Conservation (phyloP, 495 filamentous ascomycete genomes). For the Aspergillus panamensis region DNA sequence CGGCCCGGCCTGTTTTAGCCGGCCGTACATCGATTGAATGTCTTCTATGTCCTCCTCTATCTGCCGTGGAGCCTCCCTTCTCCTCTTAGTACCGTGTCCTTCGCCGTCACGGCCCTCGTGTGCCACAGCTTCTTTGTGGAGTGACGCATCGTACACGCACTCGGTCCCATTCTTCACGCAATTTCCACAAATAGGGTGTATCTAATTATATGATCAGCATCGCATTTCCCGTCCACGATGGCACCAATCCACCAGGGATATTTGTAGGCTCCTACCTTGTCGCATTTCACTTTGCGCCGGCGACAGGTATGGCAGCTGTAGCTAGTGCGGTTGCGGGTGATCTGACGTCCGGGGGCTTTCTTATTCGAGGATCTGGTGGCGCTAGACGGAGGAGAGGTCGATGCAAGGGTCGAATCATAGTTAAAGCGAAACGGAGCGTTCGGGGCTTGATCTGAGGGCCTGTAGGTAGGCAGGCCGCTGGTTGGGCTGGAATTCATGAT, state of each 20-base stretch:
- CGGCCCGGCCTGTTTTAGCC: conserved; percentile 27
- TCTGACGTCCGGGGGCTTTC: conserved; percentile 37
- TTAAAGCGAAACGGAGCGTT: conserved; percentile 12
- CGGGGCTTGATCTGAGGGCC: conserved; percentile 12
- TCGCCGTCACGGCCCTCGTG: conserved; percentile 15
- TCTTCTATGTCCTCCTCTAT: conserved; percentile 40
- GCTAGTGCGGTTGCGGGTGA: conserved; percentile 48
- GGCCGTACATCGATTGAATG: conserved; percentile 38
- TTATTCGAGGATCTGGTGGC: conserved; percentile 7
- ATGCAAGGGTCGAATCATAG: conserved; percentile 1
- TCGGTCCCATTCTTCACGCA: conserved; percentile 44
- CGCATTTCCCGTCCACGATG: background rate
- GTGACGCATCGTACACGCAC: conserved; percentile 42
- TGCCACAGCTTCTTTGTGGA: conserved; percentile 25
- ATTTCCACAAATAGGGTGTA: conserved; percentile 48
- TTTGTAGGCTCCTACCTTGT: conserved; percentile 31
- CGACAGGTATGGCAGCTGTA: conserved; percentile 51
- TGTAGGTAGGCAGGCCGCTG: conserved; percentile 13
- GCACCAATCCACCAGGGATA: background rate
- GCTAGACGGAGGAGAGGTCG: conserved; percentile 8
- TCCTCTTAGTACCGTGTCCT: conserved; percentile 37
- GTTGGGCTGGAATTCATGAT: conserved; percentile 24
- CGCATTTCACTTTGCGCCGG: conserved; percentile 46
- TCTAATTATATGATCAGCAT: conserved; percentile 23
- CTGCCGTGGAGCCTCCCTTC: conserved; percentile 29